Evolutionary conservation across 257 asterid genomes (phyloP).

Genomic region (Thymus mandschuricus): DNA sequence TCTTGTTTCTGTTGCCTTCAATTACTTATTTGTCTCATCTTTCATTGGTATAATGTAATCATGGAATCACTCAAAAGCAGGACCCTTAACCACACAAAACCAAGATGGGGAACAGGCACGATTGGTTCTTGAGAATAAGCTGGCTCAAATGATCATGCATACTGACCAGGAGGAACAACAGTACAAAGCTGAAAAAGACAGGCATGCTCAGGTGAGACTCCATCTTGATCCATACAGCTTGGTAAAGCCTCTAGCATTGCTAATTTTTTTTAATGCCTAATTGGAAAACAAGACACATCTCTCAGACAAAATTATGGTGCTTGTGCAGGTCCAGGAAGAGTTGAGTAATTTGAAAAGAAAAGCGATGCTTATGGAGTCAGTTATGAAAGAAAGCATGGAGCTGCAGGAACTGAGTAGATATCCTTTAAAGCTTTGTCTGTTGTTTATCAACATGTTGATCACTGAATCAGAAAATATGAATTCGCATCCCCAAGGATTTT

Average conservation of each 20-base stretch:
- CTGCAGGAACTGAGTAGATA: conserved; percentile 48
- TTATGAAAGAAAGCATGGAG: conserved; percentile 57
- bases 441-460: background rate
- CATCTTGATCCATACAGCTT: conserved; percentile 22
- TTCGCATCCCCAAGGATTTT: background rate
- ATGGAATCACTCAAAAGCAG: conserved; percentile 38
- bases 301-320: conserved; percentile 28
- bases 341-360: conserved; percentile 56
- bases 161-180: conserved; percentile 54
- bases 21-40: conserved; percentile 22
- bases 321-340: conserved; percentile 62
- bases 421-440: background rate
- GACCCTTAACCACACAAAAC: conserved; percentile 30
- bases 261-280: conserved; percentile 11
- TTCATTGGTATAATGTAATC: conserved; percentile 19
- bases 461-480: conserved; percentile 44
- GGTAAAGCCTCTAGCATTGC: conserved; percentile 5
- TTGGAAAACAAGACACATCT: background rate
- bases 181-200: conserved; percentile 52
- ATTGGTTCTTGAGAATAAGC: conserved; percentile 46
- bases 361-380: conserved; percentile 56
- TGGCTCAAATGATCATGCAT: conserved; percentile 48
- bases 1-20: background rate
- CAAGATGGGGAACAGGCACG: conserved; percentile 40
- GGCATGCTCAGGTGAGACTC: conserved; percentile 56